Conservation (phyloP, 2,329 filamentous ascomycete genomes). For the Stagonosporopsis chrysanthemi region DNA sequence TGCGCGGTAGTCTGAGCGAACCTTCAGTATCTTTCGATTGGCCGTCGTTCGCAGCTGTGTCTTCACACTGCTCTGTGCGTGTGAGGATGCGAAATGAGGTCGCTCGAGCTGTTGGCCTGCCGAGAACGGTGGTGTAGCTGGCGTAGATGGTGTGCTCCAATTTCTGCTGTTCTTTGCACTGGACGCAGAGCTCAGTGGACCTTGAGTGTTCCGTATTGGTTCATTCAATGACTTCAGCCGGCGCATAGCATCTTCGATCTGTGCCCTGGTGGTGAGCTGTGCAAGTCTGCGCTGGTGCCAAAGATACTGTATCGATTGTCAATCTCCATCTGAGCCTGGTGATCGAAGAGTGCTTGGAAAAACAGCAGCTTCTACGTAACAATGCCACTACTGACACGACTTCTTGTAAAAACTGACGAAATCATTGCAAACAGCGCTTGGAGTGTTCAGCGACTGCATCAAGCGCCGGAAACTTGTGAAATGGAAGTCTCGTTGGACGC, state of each 20-base stretch:
- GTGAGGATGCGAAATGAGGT: background rate
- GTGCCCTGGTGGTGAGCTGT: background rate
- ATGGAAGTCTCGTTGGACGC: background rate
- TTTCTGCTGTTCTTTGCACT: background rate
- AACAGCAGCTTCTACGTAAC: background rate
- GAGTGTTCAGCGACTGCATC: background rate
- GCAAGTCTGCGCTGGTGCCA: background rate
- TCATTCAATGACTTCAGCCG: background rate
- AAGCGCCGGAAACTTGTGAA: too few relatives aligned
- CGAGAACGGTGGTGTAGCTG: background rate
- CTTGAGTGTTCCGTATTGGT: background rate
- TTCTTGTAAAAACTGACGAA: background rate
- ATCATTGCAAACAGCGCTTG: background rate
- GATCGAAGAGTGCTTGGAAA: background rate
- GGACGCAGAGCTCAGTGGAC: background rate
- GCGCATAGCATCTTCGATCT: background rate
- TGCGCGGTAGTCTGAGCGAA: background rate
- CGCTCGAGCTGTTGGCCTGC: background rate
- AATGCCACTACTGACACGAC: background rate
- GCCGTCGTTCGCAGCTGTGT: background rate
- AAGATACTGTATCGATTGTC: background rate
- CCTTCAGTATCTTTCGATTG: conserved; percentile 5
- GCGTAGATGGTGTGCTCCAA: background rate
- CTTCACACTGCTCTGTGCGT: background rate
- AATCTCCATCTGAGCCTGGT: background rate